These are phyloP conservation scores for Euphrasia confusa DNA, from an alignment of 257 asterid genomes.

Conservation along the genomic window DNA sequence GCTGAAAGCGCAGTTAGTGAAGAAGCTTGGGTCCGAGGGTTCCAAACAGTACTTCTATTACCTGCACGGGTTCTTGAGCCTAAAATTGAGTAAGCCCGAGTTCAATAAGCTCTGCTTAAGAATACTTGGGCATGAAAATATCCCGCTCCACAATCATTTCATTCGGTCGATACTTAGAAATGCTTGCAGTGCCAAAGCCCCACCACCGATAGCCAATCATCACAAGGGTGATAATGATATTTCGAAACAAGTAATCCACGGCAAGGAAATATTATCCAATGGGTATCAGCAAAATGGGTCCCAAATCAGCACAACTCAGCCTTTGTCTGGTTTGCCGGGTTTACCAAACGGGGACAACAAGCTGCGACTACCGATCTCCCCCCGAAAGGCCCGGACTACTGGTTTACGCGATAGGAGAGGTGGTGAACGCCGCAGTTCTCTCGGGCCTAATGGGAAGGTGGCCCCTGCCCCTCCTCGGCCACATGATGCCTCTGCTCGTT, in stretches of 20 bases:
- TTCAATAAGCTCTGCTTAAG: conserved; percentile 64
- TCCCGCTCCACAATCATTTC: conserved; percentile 80
- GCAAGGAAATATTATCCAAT: conserved; percentile 44
- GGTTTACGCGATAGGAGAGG: conserved; percentile 48
- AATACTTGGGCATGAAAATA: conserved; percentile 71
- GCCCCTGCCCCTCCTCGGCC: too few species aligned
- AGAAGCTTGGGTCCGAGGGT: conserved; percentile 70
- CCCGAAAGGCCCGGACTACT: conserved; percentile 53
- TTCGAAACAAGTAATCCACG: conserved; percentile 28
- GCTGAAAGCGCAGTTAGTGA: conserved; percentile 66
- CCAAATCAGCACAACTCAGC: conserved; percentile 33
- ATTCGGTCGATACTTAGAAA: conserved; percentile 66
- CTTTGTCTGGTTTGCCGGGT: conserved; percentile 32
- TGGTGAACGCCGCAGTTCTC: conserved; percentile 54
- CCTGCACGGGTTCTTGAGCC: conserved; percentile 64
- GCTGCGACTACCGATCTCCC: conserved; percentile 45
- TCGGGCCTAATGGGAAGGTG: conserved; percentile 53
- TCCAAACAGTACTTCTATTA: conserved; percentile 73
- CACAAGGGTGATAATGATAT: conserved; percentile 38
- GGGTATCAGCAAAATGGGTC: conserved; percentile 49
- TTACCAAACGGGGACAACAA: too few species aligned
- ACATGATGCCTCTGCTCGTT: conserved; percentile 27
- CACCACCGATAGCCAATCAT: conserved; percentile 41
- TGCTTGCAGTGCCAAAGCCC: conserved; percentile 54
- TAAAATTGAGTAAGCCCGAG: conserved; percentile 70